Evolutionary conservation across 225 moss, liverwort and hornwort species (phyloP).

Genomic region (Physcomitrium patens): DNA sequence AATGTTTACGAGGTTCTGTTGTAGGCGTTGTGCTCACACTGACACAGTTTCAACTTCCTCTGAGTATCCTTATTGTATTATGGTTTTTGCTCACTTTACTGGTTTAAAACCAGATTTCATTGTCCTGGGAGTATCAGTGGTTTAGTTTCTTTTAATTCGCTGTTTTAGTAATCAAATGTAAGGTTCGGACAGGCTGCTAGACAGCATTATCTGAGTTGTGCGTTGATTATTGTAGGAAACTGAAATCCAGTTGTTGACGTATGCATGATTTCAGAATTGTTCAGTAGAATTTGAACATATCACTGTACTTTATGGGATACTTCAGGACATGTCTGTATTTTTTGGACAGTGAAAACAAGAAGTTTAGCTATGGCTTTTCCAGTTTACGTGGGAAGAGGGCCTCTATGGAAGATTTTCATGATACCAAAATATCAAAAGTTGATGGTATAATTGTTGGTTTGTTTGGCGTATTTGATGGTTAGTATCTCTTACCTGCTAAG

Average conservation of each 20-base stretch:
- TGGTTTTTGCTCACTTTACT: background rate
- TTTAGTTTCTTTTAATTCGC: too few relatives aligned
- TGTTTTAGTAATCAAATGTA: background rate
- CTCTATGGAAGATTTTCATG: conserved; percentile 86
- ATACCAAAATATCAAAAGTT: conserved; percentile 61
- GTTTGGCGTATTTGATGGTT: conserved; percentile 92
- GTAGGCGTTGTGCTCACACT: background rate
- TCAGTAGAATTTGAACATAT: background rate
- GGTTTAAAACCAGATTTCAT: background rate
- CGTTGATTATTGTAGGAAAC: background rate
- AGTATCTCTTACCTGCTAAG: conserved; percentile 11
- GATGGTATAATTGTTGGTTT: conserved; percentile 67
- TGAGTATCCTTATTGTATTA: background rate
- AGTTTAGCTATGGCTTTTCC: conserved; percentile 84
- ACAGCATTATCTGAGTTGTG: background rate
- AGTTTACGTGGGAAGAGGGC: conserved; percentile 86
- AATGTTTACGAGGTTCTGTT: background rate
- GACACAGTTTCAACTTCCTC: background rate
- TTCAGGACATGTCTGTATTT: conserved; percentile 13
- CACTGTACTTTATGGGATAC: background rate
- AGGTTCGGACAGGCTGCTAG: background rate
- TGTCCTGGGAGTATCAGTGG: too few relatives aligned
- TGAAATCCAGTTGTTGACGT: background rate
- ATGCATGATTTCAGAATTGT: background rate
- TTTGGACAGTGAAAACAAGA: conserved; percentile 68